Evolutionary conservation across 331 rosid genomes (phyloP).

Genomic region (Malus hybrid): DNA sequence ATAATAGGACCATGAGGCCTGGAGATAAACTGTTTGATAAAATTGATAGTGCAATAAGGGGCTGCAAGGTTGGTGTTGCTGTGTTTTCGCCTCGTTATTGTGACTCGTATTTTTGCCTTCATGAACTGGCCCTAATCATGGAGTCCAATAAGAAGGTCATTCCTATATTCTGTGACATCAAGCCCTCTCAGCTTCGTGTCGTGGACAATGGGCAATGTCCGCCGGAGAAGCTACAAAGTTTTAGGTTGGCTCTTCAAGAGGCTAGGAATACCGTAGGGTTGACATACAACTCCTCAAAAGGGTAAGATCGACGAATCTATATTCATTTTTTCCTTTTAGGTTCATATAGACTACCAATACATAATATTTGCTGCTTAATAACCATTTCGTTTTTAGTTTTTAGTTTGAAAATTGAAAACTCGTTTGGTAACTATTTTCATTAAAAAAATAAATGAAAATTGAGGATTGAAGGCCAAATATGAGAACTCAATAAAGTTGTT

Average conservation of each 20-base stretch:
- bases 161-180: constrained; percentile 75
- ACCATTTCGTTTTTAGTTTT: background rate
- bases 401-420: background rate
- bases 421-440: too few relatives aligned
- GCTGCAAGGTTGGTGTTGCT: constrained; percentile 64
- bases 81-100: constrained; percentile 74
- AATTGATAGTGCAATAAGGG: constrained; percentile 49
- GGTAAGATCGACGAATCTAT: constrained; percentile 26
- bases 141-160: constrained; percentile 64
- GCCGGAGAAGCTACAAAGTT: constrained; percentile 27
- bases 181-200: constrained; percentile 57
- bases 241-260: constrained; percentile 55
- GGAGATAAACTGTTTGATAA: constrained; percentile 83
- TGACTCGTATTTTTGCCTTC: constrained; percentile 77
- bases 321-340: too few relatives aligned
- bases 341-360: too few relatives aligned
- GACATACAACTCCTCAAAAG: constrained; percentile 57
- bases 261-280: constrained; percentile 64
- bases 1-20: constrained; percentile 75
- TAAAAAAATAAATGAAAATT: too few relatives aligned
- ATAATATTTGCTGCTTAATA: too few relatives aligned
- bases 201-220: constrained; percentile 22
- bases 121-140: constrained; percentile 63
- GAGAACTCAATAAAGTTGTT: too few relatives aligned
- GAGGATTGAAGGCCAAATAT: too few relatives aligned